These are phyloP conservation scores for Cladophialophora chaetospira DNA, from an alignment of 2,329 filamentous ascomycete genomes.

Conservation along the genomic window DNA sequence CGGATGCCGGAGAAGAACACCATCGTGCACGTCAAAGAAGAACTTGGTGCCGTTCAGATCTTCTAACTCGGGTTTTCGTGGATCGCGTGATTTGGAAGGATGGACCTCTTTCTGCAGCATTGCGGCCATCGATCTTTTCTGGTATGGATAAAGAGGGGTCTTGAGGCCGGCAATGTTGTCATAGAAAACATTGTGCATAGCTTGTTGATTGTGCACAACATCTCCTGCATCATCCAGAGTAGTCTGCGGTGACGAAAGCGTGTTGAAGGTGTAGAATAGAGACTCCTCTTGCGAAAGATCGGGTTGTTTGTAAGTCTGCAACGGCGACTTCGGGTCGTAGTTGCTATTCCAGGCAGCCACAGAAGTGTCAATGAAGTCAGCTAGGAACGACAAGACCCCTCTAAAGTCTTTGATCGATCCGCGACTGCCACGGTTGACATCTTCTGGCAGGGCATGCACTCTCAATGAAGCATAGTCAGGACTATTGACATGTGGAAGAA, in stretches of 20 bases:
- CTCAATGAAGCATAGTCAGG: conserved; percentile 34
- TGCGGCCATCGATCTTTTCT: conserved; percentile 73
- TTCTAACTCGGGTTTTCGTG: conserved; percentile 62
- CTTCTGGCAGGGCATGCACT: conserved; percentile 46
- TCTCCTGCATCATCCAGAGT: conserved; percentile 37
- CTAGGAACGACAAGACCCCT: conserved; percentile 42
- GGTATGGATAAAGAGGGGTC: conserved; percentile 73
- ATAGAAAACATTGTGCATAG: conserved; percentile 42
- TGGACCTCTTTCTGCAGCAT: conserved; percentile 82
- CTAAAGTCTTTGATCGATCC: conserved; percentile 39
- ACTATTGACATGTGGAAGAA: conserved; percentile 25
- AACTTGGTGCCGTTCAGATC: conserved; percentile 66
- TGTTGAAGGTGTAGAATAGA: conserved; percentile 55
- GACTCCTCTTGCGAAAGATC: conserved; percentile 43
- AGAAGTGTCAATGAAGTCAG: conserved; percentile 45
- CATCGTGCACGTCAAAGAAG: conserved; percentile 70
- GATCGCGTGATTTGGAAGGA: conserved; percentile 68
- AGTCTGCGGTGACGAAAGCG: conserved; percentile 45
- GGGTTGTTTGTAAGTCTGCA: conserved; percentile 25
- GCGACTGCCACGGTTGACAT: conserved; percentile 41
- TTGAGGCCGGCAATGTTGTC: conserved; percentile 42
- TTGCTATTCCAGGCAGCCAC: conserved; percentile 43
- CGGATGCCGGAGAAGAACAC: conserved; percentile 65
- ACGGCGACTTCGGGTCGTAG: conserved; percentile 23
- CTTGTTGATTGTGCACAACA: conserved; percentile 36